Evolutionary conservation across 2,329 filamentous ascomycete genomes (phyloP), one percentile per base, ranked within the genome.

Genomic region (Aspergillus sojae): DNA sequence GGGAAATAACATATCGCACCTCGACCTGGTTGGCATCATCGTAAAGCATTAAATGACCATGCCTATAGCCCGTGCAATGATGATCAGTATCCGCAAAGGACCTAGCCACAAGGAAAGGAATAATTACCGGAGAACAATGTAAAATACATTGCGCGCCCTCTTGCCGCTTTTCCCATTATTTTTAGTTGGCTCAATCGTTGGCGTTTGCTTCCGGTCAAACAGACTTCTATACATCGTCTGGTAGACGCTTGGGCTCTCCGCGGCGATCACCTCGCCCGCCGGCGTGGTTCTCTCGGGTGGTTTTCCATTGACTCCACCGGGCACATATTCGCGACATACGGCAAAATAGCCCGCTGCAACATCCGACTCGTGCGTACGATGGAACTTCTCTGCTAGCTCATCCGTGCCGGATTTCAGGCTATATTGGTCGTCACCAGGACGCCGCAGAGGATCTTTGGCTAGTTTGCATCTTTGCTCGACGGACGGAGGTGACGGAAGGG

Each of bases 141-240:
- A 97, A 78, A 97, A 97, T 62, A 97, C 91, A 76, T 97, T 97
- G 60, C 92, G 89, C 3, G 91, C 91, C 70, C 83, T 86, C 75
- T 84, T 88, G 60, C 77, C 74, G 52, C 77, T 79, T 71, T 83
- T 85, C n/a, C 74, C 75, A 66, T 79, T 81, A 41, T 77, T 78
- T 67, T 84, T 87, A 16, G 79, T 76, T 7, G 80, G 80, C 55
- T 88, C 85, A 43, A 88, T 79, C 3, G 81, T 84, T 4, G 85
- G 84, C 21, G 79, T 78, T 67, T 83, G 83, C 72, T 90, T 94
- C 72, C 94, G 87, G 71, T 97, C 93, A 75, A 99, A 98, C 65
- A 99, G 90, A 77, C 91, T 97, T 75, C 93, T 85, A 80, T 99
- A 99, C 93, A 99, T 97, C 77, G 91, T 91, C 84, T 98, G 95